phyloP scores from a whole-genome alignment of 306 rosid species.

The Rosa multiflora region DNA sequence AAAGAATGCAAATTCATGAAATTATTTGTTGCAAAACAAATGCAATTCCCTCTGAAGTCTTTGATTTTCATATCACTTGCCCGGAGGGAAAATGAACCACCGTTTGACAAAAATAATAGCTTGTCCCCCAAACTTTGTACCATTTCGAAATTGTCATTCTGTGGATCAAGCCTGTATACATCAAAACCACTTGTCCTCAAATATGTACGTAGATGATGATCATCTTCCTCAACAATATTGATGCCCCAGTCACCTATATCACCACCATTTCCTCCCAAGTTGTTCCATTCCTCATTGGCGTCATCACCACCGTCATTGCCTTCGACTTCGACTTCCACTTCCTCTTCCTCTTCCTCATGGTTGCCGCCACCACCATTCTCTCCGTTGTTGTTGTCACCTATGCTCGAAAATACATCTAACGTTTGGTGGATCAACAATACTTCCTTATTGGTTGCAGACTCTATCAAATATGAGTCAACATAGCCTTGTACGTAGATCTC shows the following conservation, averaged over 20 bases:
- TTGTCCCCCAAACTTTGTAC: not conserved
- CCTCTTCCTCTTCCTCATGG: not conserved
- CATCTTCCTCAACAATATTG: no score
- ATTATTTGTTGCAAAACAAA: not conserved
- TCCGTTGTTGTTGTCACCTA: not conserved
- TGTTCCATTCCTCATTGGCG: no score
- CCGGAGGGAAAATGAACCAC: not conserved
- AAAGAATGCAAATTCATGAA: not conserved
- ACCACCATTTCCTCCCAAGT: no score
- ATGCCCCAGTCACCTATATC: no score
- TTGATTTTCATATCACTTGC: not conserved
- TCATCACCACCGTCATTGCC: no score
- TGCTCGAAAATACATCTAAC: not conserved
- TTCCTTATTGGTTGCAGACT: not conserved
- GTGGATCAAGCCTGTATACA: not conserved
- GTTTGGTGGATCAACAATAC: not conserved
- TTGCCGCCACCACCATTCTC: not conserved
- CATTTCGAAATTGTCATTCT: not conserved
- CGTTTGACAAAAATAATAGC: not conserved
- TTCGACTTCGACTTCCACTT: no score
- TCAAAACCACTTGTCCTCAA: not conserved
- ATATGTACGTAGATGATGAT: not conserved
- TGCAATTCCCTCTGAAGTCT: not conserved
- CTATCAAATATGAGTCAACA: not conserved
- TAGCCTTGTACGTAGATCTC: not conserved